Percentiles rank a stretch among this genome's conserved stretches.
These are phyloP conservation scores for Fusarium napiforme DNA, from an alignment of 2,329 filamentous ascomycete species.

Conservation along the genomic window DNA sequence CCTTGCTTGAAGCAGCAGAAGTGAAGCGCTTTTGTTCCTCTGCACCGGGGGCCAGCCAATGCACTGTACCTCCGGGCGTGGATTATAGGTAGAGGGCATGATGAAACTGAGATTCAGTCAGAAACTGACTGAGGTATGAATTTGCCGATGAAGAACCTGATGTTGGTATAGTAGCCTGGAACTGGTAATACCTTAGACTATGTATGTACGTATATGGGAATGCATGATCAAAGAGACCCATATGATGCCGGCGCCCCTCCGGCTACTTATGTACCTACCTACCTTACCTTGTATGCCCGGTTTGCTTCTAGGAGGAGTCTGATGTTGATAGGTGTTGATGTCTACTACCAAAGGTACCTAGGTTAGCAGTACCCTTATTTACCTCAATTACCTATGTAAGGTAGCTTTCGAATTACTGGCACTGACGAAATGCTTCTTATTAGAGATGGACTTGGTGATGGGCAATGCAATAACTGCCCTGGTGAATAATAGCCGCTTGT, in stretches of 20 bases:
- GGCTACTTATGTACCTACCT: background rate
- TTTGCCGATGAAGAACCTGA: slow-evolving; percentile 20
- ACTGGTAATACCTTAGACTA: slow-evolving; percentile 3
- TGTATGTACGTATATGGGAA: slow-evolving; percentile 6
- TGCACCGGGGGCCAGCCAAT: background rate
- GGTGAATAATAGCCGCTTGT: slow-evolving; percentile 1
- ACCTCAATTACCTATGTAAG: background rate
- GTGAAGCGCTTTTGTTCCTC: slow-evolving; percentile 12
- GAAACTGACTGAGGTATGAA: slow-evolving; percentile 11
- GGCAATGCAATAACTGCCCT: background rate
- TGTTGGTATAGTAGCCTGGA: background rate
- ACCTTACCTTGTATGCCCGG: background rate
- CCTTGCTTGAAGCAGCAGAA: slow-evolving; percentile 4
- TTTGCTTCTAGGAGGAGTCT: background rate
- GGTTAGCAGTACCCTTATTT: background rate
- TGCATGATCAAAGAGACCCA: slow-evolving; percentile 19
- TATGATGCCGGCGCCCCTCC: slow-evolving; percentile 15
- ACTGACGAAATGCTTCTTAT: background rate
- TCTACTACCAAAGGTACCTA: background rate
- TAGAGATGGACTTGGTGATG: background rate
- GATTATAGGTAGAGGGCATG: background rate
- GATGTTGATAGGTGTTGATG: background rate
- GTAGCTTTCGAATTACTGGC: background rate
- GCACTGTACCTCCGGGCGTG: background rate
- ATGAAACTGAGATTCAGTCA: background rate